Conservation (phyloP, 768 basidiomycete species). For the Tylopilus cervinicoccineus region DNA sequence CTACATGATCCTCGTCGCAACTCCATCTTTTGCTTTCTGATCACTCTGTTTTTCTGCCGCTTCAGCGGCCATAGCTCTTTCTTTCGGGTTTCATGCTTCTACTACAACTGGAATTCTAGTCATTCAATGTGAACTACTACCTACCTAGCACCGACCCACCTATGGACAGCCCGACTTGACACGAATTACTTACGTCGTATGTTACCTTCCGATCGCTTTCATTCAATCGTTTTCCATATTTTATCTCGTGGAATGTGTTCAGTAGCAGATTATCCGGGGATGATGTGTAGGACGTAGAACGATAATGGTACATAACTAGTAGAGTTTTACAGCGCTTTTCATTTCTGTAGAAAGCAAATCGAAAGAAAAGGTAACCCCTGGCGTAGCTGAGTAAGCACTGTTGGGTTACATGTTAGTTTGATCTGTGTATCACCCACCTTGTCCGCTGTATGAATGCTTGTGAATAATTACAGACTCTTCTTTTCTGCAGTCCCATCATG, state of each 20-base stretch:
- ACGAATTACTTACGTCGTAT: conserved; percentile 4
- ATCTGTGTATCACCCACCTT: no score
- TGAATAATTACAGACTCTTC: no score
- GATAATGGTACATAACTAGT: neutral
- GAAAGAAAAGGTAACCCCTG: no score
- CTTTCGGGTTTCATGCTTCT: neutral
- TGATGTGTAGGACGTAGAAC: conserved; percentile 5
- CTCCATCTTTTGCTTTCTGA: neutral
- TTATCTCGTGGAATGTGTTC: neutral
- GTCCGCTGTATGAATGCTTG: no score
- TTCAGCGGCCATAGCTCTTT: neutral
- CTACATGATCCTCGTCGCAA: neutral
- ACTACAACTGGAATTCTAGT: neutral
- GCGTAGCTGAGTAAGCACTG: no score
- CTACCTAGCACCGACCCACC: neutral
- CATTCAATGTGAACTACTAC: conserved; percentile 1
- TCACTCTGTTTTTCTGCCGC: neutral
- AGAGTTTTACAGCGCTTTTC: no score
- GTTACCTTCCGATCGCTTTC: neutral
- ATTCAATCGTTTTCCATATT: neutral
- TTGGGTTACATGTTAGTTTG: no score
- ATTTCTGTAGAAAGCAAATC: no score
- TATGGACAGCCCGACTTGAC: neutral
- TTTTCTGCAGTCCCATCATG: no score
- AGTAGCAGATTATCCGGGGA: neutral